Evolutionary conservation across 371 early-diverging fungal species (phyloP), one percentile per base, ranked within the genome.

Genomic region (Phascolomyces articulosus): DNA sequence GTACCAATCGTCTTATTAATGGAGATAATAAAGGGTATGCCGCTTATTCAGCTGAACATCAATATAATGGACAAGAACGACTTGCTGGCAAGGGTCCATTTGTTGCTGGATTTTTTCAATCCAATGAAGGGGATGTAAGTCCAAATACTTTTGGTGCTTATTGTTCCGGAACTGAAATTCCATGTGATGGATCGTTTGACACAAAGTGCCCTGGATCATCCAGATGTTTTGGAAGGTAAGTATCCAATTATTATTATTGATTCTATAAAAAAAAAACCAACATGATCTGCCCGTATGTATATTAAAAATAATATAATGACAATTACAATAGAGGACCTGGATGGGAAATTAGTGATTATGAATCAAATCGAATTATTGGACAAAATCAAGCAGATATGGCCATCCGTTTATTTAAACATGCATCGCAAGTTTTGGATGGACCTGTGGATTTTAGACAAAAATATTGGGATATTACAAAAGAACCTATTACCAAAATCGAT

Each of bases 1-100:
- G 77, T 29, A 76, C 77, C 9, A 88, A 88, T 62, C 60, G 63
- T 58, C 65, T 84, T 28, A 73, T 89, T 15, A 80, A 79, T 57
- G 89, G 88, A 4, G 91, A 91, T 65, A 91, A 91, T 74, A 91
- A 91, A 71, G 91, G 91, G 0, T 87, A 83, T 64, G 90, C 90
- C 16, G 75, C 82, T 20, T 86, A 84, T 69, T 34, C 80, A 3
- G 72, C 77, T 41, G 90, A 89, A 63, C 67, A 73, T 8, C 55
- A 71, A 34, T 70, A 78, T 44, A 74, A 75, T 59, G 29, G 34
- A 10, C 67, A 47, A 18, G 38, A 60, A 3, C 47, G 38, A 40
- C 47, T 68, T n/a, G 38, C 72, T 15, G 71, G 73, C 11, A 64
- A 63, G 24, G 71, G 69, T 15, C 60, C 64, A 1, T 79, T 82